Percentiles rank a stretch among this genome's conserved stretches.
Conservation (phyloP, 202 grass and related monocot species). For the Saccharum hybrid region DNA sequence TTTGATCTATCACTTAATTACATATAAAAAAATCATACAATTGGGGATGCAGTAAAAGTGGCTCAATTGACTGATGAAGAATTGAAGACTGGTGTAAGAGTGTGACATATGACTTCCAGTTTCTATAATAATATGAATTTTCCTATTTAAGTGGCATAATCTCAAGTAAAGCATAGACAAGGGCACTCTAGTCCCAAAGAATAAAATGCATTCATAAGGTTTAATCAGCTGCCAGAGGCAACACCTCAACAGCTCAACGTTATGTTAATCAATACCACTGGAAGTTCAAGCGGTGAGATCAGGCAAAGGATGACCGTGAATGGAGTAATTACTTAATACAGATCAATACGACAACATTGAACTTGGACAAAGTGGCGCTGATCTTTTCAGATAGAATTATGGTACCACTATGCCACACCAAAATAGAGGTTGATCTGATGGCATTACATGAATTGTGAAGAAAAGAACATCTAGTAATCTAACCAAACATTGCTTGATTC, state of each 20-base stretch:
- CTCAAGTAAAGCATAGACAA: conserved; percentile 24
- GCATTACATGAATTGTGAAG: conserved; percentile 21
- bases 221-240: conserved; percentile 24
- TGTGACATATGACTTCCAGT: conserved; percentile 1
- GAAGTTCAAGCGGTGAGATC: conserved; percentile 37
- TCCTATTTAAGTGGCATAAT: conserved; percentile 10
- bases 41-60: conserved; percentile 1
- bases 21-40: conserved; percentile 4
- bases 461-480: conserved; percentile 17
- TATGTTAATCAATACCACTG: conserved; percentile 4
- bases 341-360: conserved; percentile 16
- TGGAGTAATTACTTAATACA: neutral
- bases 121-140: neutral
- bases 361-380: conserved; percentile 13
- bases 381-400: conserved; percentile 25
- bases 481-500: neutral
- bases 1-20: conserved; percentile 9
- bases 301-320: neutral
- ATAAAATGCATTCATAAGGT: neutral
- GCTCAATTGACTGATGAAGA: conserved; percentile 18
- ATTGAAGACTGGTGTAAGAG: neutral
- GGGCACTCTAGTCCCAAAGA: conserved; percentile 7
- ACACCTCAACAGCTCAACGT: neutral
- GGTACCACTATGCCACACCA: neutral
- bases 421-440: neutral